Evolutionary conservation across 2,329 filamentous ascomycete genomes (phyloP), one percentile per base, ranked within the genome.

Genomic region (Capronia americana): DNA sequence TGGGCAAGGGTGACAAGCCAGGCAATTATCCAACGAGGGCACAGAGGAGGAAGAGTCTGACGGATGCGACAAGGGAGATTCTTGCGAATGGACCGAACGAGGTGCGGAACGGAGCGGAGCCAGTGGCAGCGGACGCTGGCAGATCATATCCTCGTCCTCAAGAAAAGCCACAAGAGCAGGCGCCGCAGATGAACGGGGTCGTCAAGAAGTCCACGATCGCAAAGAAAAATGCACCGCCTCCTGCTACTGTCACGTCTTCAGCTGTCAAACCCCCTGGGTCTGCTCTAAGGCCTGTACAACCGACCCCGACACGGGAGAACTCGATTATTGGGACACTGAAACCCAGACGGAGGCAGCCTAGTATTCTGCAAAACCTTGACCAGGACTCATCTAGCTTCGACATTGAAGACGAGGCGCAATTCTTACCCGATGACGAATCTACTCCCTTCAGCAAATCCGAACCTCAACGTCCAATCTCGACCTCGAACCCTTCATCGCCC

Each of bases 261-360:
- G 57, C 61, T 41, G 46, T 56, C 14, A 69, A 65, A 24, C 23
- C 65, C 1, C 63, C 61, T 14, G 46, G 14, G 12, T 63, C 58
- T 55, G 28, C 55, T 24, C 17, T 44, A 28, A 57, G 54, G 10
- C n/a, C 67, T 12, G 44, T 34, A 30, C 63, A 61, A 46, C 65
- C 64, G 28, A 71, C 64, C 3, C 69, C 70, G n/a, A 23, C 61
- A 28, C 62, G 69, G 26, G 71, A 73, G 57, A 66, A 57, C 26
- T 72, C 71, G 6, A 66, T 73, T 23, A 50, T 73, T 24, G 70
- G 70, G 8, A 65, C 61, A 10, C 61, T 73, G 30, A 73, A 71
- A 48, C 70, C 71, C 26, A 60, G 71, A 32, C 60, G 70, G 57
- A 63, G 71, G 63, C 71, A 73, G 63, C 66, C 65, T 61, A 73